Evolutionary conservation across 306 rosid genomes (phyloP).

Genomic region (Prunus fruticosa): DNA sequence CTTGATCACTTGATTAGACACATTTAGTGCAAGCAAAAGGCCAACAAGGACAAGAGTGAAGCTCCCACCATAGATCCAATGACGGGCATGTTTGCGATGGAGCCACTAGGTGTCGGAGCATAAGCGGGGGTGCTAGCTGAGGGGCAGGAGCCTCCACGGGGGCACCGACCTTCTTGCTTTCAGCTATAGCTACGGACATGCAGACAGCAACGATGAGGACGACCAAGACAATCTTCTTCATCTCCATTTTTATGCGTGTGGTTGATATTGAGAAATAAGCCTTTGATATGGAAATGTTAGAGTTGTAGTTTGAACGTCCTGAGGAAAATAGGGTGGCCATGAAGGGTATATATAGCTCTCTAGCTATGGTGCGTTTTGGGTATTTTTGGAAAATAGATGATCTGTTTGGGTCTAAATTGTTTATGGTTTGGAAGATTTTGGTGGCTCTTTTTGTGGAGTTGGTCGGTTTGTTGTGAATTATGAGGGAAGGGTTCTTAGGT

Average conservation of each 20-base stretch:
- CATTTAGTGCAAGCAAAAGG: constrained; percentile 14
- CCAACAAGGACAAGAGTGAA: constrained; percentile 13
- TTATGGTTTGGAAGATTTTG: not conserved
- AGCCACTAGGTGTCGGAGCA: not conserved
- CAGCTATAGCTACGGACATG: constrained; percentile 8
- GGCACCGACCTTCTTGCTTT: not conserved
- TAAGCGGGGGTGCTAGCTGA: not conserved
- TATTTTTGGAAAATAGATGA: not conserved
- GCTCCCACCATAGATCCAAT: constrained; percentile 14
- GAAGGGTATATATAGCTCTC: not conserved
- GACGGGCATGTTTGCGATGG: not conserved
- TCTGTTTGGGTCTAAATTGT: not conserved
- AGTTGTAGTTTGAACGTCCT: not conserved
- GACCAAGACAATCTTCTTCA: constrained; percentile 15
- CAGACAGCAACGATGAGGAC: constrained; percentile 9
- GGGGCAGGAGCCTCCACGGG: constrained; percentile 2
- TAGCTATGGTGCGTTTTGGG: not conserved
- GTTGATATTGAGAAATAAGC: not conserved
- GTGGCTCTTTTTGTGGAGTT: not conserved
- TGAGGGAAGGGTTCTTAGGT: not conserved
- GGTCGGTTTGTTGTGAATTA: not conserved
- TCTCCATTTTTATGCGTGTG: constrained; percentile 10
- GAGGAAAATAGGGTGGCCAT: not conserved
- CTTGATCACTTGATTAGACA: not conserved
- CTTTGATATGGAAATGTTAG: not conserved